phyloP scores from a whole-genome alignment of 305 asterid species.

The Solanum hybrid region DNA sequence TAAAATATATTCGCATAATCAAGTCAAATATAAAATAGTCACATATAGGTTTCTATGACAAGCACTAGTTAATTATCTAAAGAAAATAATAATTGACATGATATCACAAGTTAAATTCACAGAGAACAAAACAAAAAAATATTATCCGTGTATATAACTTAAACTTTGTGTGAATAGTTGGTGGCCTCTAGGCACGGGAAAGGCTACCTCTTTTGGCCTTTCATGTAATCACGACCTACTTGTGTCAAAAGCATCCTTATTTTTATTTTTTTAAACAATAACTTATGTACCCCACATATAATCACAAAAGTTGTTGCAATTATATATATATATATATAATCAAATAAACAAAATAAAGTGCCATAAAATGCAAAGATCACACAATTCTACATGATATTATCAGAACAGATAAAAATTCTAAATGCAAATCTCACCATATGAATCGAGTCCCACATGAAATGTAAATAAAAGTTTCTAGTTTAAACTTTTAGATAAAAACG shows the following conservation, averaged over 20 bases:
- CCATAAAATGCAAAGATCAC: background rate
- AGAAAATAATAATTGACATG: background rate
- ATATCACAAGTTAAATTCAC: background rate
- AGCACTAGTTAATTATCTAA: background rate
- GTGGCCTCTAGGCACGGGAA: background rate
- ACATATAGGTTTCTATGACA: background rate
- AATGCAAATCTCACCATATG: background rate
- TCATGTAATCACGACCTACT: background rate
- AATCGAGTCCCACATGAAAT: background rate
- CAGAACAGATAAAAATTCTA: background rate
- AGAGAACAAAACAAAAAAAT: background rate
- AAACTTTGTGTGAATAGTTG: background rate
- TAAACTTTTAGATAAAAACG: background rate
- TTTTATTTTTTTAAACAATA: no score
- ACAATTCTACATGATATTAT: background rate
- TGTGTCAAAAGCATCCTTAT: background rate
- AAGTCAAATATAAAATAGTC: background rate
- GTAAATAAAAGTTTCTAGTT: background rate
- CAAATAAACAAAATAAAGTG: no score
- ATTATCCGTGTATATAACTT: background rate
- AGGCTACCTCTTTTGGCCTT: background rate
- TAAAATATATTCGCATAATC: background rate
- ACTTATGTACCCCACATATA: background rate
- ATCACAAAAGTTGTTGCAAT: no score
- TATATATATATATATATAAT: no score